Conservation (phyloP, 2,329 filamentous ascomycete species). For the Scedosporium boydii region DNA sequence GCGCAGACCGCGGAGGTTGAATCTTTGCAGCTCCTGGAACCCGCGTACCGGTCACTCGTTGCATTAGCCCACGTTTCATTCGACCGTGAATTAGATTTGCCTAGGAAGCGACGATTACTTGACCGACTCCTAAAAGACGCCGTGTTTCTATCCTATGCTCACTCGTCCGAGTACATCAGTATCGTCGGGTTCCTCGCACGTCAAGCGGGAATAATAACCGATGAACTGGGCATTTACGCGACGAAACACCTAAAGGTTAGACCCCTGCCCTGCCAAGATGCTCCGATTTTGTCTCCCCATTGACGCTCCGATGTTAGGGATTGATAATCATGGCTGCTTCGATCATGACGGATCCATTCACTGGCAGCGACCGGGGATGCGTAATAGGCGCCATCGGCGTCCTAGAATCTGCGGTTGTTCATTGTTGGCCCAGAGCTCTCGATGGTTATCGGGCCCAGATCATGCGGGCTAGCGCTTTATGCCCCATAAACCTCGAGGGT, state of each 20-base stretch:
- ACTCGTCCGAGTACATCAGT: conserved; percentile 47
- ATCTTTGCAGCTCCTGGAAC: conserved; percentile 51
- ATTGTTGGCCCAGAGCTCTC: conserved; percentile 64
- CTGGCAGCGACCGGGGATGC: conserved; percentile 40
- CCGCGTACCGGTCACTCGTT: conserved; percentile 59
- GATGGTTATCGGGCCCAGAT: conserved; percentile 23
- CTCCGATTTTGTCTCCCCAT: neutral
- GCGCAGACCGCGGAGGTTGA: conserved; percentile 66
- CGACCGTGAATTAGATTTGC: conserved; percentile 15
- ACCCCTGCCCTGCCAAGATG: neutral
- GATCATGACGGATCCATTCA: conserved; percentile 61
- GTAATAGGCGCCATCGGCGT: conserved; percentile 43
- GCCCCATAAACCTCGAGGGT: conserved; percentile 46
- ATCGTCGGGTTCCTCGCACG: conserved; percentile 48
- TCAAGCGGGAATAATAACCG: conserved; percentile 38
- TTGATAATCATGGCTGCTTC: conserved; percentile 57
- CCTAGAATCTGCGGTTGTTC: conserved; percentile 48
- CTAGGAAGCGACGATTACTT: conserved; percentile 31
- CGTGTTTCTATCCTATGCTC: conserved; percentile 43
- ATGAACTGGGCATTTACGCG: conserved; percentile 49
- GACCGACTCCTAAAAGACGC: conserved; percentile 47
- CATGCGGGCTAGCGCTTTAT: conserved; percentile 49
- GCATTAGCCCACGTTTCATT: conserved; percentile 38
- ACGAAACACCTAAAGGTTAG: conserved; percentile 58
- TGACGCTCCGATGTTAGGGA: conserved; percentile 31